Conservation (phyloP, 257 asterid genomes). For the Paulownia fortunei region DNA sequence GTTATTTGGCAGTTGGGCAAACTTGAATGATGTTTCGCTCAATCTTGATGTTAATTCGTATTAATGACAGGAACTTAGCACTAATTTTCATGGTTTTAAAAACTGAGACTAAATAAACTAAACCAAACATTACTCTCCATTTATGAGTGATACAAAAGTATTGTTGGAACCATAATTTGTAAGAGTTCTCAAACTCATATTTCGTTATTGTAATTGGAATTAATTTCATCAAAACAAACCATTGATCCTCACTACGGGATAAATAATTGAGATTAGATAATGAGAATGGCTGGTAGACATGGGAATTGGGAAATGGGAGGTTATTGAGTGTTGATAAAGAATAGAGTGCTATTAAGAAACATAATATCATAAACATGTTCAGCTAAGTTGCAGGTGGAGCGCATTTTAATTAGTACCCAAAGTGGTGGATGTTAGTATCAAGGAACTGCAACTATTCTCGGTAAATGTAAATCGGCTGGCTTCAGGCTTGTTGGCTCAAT, state of each 20-base stretch:
- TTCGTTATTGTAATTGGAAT: neutral
- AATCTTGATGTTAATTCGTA: conserved; percentile 5
- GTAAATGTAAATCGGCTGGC: neutral
- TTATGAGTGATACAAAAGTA: neutral
- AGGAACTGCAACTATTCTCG: neutral
- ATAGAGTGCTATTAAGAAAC: neutral
- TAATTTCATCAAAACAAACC: neutral
- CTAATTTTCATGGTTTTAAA: neutral
- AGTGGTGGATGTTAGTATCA: neutral
- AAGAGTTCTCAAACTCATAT: neutral
- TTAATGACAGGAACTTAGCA: neutral
- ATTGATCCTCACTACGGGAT: neutral
- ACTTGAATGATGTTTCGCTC: neutral
- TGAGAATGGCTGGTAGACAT: neutral
- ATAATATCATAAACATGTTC: neutral
- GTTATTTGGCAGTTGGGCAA: neutral
- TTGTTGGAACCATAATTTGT: neutral
- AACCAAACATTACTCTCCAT: neutral
- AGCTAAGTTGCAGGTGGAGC: neutral
- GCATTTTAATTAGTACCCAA: neutral
- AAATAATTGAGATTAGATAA: neutral
- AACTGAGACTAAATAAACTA: neutral
- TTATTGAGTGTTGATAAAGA: neutral
- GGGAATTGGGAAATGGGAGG: neutral
- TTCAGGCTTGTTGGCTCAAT: neutral